These are phyloP conservation scores for Oryza brachyantha DNA, from an alignment of 176 grass and related monocot species.

Conservation along the genomic window DNA sequence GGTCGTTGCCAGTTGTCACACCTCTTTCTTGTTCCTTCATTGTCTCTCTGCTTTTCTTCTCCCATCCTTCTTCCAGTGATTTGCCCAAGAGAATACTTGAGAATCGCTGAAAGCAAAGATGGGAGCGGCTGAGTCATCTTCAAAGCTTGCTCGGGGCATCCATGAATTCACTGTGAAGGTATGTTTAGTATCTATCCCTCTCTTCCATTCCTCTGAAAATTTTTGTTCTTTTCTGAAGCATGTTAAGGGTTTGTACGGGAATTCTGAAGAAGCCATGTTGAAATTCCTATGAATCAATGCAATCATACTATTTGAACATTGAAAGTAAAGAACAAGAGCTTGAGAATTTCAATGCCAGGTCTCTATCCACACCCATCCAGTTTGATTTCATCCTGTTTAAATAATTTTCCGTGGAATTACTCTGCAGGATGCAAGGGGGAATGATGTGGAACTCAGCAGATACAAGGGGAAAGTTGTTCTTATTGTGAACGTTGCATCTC, in stretches of 20 bases:
- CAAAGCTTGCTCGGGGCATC: slow-evolving; percentile 28
- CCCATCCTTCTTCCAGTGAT: slow-evolving; percentile 10
- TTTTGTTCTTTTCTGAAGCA: neutral
- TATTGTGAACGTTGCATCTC: slow-evolving; percentile 73
- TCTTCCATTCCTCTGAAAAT: neutral
- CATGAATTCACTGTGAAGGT: slow-evolving; percentile 72
- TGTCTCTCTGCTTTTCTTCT: slow-evolving; percentile 18
- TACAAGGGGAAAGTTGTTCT: slow-evolving; percentile 70
- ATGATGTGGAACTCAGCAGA: slow-evolving; percentile 52
- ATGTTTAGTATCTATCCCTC: neutral
- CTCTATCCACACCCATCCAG: neutral
- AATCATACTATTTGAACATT: neutral
- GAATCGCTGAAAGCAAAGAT: slow-evolving; percentile 19
- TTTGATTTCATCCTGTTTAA: neutral
- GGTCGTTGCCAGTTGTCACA: slow-evolving; percentile 7
- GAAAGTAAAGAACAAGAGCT: neutral
- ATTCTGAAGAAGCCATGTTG: neutral
- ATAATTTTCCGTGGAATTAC: neutral
- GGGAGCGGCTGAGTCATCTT: slow-evolving; percentile 47
- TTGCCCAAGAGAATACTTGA: neutral
- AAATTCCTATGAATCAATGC: neutral
- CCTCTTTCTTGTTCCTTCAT: neutral
- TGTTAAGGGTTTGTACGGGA: neutral
- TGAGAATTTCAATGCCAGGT: neutral
- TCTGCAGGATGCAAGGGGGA: slow-evolving; percentile 58